phyloP scores from a whole-genome alignment of 768 basidiomycete genomes.

The Nevesoporus exiguus region DNA sequence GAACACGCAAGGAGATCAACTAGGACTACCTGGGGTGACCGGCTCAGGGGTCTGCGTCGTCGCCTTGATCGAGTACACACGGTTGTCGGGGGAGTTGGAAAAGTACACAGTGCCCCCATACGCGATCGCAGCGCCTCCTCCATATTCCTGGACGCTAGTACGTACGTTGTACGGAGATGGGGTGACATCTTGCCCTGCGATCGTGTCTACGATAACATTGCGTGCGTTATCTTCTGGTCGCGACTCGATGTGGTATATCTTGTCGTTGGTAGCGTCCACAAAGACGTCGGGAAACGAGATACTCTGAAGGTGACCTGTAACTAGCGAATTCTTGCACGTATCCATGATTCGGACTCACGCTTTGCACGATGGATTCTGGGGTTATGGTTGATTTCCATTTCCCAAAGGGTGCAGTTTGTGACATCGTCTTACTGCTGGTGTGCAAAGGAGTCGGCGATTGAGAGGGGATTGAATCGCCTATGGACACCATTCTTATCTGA shows the following conservation, averaged over 20 bases:
- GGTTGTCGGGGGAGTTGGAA: slow-evolving; percentile 50
- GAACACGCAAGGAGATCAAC: neutral
- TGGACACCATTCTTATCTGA: too few relatives aligned
- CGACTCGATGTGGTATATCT: slow-evolving; percentile 55
- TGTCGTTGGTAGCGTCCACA: slow-evolving; percentile 47
- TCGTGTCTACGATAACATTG: slow-evolving; percentile 53
- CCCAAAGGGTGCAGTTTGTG: slow-evolving; percentile 49
- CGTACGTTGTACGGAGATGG: slow-evolving; percentile 53
- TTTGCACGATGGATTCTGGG: slow-evolving; percentile 47
- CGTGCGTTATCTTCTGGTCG: slow-evolving; percentile 57
- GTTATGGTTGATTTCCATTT: slow-evolving; percentile 60
- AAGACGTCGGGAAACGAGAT: slow-evolving; percentile 41
- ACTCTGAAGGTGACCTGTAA: slow-evolving; percentile 21
- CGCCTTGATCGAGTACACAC: slow-evolving; percentile 44
- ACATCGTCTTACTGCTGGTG: slow-evolving; percentile 5
- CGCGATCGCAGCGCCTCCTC: slow-evolving; percentile 59
- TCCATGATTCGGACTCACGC: slow-evolving; percentile 31
- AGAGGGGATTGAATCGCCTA: too few relatives aligned
- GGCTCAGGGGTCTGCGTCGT: slow-evolving; percentile 36
- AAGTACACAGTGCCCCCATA: slow-evolving; percentile 53
- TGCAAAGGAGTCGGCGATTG: too few relatives aligned
- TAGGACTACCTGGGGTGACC: slow-evolving; percentile 57
- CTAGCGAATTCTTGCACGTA: neutral
- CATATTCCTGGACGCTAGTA: slow-evolving; percentile 66
- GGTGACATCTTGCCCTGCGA: slow-evolving; percentile 46